Conservation (phyloP, 371 early-diverging fungal species). For the Circinella umbellata region DNA sequence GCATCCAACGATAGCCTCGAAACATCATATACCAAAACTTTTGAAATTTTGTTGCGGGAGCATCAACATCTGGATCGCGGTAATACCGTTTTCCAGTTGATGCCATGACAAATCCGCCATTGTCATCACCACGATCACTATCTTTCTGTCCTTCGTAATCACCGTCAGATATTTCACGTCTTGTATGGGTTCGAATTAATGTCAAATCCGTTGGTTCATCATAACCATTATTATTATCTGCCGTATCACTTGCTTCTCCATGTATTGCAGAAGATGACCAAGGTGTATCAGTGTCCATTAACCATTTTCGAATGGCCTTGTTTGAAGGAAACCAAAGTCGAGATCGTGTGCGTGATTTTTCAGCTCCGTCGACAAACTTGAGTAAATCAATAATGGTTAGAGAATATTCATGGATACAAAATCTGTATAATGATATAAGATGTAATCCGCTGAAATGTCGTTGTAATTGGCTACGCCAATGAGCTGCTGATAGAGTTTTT, state of each 20-base stretch:
- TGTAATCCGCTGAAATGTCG: constrained; percentile 16
- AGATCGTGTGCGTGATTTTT: constrained; percentile 8
- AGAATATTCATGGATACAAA: constrained; percentile 20
- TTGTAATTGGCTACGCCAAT: background rate
- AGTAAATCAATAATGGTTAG: constrained; percentile 13
- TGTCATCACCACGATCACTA: background rate
- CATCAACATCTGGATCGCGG: constrained; percentile 46
- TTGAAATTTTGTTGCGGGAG: constrained; percentile 32
- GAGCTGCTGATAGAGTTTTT: background rate
- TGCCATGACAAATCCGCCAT: background rate
- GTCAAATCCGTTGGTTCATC: constrained; percentile 14
- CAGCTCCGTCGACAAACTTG: constrained; percentile 14
- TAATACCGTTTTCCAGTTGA: constrained; percentile 1
- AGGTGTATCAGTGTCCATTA: constrained; percentile 10
- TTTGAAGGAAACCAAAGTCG: constrained; percentile 15
- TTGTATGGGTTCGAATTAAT: constrained; percentile 13
- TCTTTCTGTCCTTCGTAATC: background rate
- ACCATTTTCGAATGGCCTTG: constrained; percentile 15
- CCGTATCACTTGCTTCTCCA: background rate
- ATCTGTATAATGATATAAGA: constrained; percentile 21
- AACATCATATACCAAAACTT: constrained; percentile 30
- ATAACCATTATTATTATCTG: constrained; percentile 1
- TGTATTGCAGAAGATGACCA: background rate
- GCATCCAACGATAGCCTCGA: constrained; percentile 24
- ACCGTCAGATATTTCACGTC: background rate